A percentile compares a stretch with the other conserved stretches of the same genome.
These are phyloP conservation scores for Globisporangium polare DNA, from an alignment of 352 stramenopile genomes.

Conservation along the genomic window DNA sequence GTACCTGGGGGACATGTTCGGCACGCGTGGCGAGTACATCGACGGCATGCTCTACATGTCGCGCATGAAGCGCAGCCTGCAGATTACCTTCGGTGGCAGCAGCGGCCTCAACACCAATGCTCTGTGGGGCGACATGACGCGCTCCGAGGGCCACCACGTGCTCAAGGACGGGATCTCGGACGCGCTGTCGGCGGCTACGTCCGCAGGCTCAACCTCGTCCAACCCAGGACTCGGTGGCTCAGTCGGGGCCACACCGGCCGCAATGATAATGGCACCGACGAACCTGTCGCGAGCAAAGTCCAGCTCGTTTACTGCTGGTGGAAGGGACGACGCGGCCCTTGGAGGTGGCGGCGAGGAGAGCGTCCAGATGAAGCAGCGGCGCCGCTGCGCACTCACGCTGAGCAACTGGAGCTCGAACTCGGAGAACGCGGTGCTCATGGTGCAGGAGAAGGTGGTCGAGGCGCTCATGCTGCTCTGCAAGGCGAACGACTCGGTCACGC, in stretches of 20 bases:
- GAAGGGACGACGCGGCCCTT: background rate
- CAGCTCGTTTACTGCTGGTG: background rate
- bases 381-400: conserved; percentile 79
- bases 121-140: conserved; percentile 17
- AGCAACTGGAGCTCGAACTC: conserved; percentile 88
- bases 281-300: background rate
- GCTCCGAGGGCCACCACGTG: conserved; percentile 17
- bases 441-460: conserved; percentile 85
- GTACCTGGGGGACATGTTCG: conserved; percentile 79
- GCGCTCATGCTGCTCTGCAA: conserved; percentile 73
- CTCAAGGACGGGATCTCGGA: conserved; percentile 58
- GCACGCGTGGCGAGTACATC: conserved; percentile 77
- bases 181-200: conserved; percentile 18
- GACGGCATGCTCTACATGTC: conserved; percentile 88
- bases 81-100: conserved; percentile 30
- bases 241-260: too few species aligned
- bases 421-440: conserved; percentile 82
- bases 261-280: too few species aligned
- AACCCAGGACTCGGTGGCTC: background rate
- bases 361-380: conserved; percentile 39
- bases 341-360: conserved; percentile 8
- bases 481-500: conserved; percentile 57
- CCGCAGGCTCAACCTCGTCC: background rate
- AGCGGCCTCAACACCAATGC: conserved; percentile 6
- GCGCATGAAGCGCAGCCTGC: conserved; percentile 73